Base-by-base conservation (phyloP, 2,329 filamentous ascomycete species). In the Clarireedia hainanense region DNA sequence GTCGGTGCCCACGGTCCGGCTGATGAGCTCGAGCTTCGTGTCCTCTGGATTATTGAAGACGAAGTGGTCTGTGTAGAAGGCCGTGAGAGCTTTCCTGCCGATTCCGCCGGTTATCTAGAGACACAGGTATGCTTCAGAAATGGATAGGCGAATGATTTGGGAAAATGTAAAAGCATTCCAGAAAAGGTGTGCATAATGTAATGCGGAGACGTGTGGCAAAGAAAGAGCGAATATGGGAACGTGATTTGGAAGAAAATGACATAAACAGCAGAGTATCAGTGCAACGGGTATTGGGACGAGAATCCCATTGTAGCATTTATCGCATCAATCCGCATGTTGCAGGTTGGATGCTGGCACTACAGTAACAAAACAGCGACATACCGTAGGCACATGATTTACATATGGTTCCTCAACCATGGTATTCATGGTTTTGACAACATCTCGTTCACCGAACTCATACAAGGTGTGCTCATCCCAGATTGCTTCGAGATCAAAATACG, bases 351-450 rank as follows among this genome's bases (percentile, higher is more conserved):
- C 10, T 4, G 30, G 30, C 30, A 37, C 30, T 30, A 46, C 26
- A 4, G 34, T 15, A 20, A 26, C 46, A 23, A 23, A 9, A 30
- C 20, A 37, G 15, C 17, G 10, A 64, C 77, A 73, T 64, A 84
- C 76, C 0, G 86, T 89, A 0, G 87, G 84, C 1, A 90, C 75
- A 65, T 91, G 85, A 65, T 91, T 91, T 1, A 91, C 87, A 64
- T 91, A 90, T 3, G 87, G 88, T 67, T 90, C 82, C 45, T 84
- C 76, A 2, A 91, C 86, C 88, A 92, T 91, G 0, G 87, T 91
- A 17, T 75, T 76, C 88, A 91, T 91, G 0, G 88, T 91, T 61
- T 82, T 80, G 59, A 81, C 82, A 0, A 89, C 86, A 3, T 80
- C 81, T 7, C 86, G 77, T 55, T 84, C 80, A 1, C 70, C 80